phyloP scores from a whole-genome alignment of 75 land plant species.

The Adiantum capillusveneris region DNA sequence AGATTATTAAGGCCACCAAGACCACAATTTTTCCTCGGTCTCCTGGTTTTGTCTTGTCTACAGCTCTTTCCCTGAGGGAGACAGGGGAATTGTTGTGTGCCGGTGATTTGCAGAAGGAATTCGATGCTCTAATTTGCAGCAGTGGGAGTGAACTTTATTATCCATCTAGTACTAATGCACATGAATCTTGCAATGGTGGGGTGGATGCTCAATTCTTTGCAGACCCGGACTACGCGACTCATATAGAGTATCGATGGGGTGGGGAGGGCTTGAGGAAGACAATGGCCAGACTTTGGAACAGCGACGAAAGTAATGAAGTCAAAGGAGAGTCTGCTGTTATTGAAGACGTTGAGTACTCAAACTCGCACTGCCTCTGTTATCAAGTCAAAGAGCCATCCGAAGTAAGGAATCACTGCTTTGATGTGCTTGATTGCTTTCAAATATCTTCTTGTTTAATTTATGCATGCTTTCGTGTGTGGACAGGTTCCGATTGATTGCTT shows the following conservation, averaged over 20 bases:
- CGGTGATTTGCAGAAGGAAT: constrained; percentile 31
- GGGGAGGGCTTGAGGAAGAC: constrained; percentile 80
- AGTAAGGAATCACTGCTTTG: constrained; percentile 16
- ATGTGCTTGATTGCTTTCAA: too few relatives aligned
- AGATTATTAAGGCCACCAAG: constrained; percentile 39
- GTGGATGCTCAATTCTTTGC: constrained; percentile 28
- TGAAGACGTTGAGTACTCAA: constrained; percentile 49
- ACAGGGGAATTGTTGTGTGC: constrained; percentile 11
- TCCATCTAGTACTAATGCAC: constrained; percentile 42
- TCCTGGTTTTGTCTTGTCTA: constrained; percentile 66
- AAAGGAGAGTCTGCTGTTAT: constrained; percentile 32
- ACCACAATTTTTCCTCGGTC: constrained; percentile 31
- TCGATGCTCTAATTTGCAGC: constrained; percentile 87
- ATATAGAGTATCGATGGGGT: constrained; percentile 87
- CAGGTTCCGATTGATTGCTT: too few relatives aligned
- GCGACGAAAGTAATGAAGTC: constrained; percentile 25
- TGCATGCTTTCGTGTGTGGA: too few relatives aligned
- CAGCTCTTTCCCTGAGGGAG: constrained; percentile 45
- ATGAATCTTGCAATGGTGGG: constrained; percentile 8
- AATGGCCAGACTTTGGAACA: constrained; percentile 48
- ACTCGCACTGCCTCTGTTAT: constrained; percentile 62
- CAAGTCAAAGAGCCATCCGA: constrained; percentile 33
- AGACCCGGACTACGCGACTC: constrained; percentile 68
- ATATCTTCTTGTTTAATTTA: too few relatives aligned
- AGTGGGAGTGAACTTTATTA: constrained; percentile 90